Base-by-base conservation (phyloP, 2,329 filamentous ascomycete species). In the Ophiocordyceps camponoti-leonardi region DNA sequence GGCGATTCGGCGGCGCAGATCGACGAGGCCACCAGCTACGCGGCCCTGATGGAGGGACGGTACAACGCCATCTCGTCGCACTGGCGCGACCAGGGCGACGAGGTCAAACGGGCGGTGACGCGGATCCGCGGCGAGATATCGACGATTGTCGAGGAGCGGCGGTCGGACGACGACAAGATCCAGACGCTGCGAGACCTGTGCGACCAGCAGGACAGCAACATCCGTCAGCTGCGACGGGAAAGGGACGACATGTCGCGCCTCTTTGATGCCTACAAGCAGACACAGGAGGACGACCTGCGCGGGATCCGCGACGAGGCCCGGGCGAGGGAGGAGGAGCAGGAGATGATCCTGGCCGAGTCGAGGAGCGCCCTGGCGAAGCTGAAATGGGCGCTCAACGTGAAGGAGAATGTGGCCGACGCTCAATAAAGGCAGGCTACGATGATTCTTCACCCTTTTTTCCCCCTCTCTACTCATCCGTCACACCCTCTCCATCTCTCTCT, bases 201-300 rank as follows among this genome's bases (percentile, higher is more conserved):
- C 57, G 81, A 86, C 51, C 82, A 87, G 61, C 78, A 86, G 57
- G 74, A 83, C 51, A 71, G 73, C 54, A 83, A 85, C 53, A 72
- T 83, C 48, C 72, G 74, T 47, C 68, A 75, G 48, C 64, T 80
- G 22, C 63, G 64, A 47, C 68, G 71, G 43, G 72, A 82, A 54
- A 83, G 84, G 54, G 71, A 75, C 26, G 72, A 73, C 16, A 77
- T 86, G 48, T 61, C 63, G 16, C 63, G 63, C 42, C 64, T 75
- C 50, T 83, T 83, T 61, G 73, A 77, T 43, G 66, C 66, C 42
- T 84, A 86, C 63, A 82, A 81, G 59, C 58, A 61, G 46, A 68
- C 75, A 51, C 79, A 84, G 54, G 77, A 82, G 49, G 65, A 71
- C n/a, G 66, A 69, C 39, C 65, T 86, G 44, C 66, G 65, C 31